These are phyloP conservation scores for Diaporthe citrichinensis DNA, from an alignment of 2,329 filamentous ascomycete species.

Conservation along the genomic window DNA sequence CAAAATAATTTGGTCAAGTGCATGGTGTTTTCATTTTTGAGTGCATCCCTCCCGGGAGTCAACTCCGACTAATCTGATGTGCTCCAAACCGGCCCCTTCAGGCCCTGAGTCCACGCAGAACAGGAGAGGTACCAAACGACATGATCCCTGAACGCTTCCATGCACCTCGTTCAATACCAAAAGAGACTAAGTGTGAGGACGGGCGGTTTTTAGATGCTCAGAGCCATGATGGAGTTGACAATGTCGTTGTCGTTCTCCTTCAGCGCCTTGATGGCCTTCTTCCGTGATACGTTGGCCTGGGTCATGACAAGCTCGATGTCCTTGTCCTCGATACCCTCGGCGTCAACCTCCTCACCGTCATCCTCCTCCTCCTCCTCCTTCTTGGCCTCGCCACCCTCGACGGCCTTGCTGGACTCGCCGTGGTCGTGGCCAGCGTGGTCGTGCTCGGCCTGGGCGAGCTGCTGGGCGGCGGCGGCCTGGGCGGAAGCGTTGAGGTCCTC, in stretches of 20 bases:
- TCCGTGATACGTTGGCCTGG: slow-evolving; percentile 95
- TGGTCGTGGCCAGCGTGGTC: slow-evolving; percentile 79
- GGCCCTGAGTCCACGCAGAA: slow-evolving; percentile 34
- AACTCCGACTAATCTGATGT: slow-evolving; percentile 34
- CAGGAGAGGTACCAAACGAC: slow-evolving; percentile 35
- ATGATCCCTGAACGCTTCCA: slow-evolving; percentile 8
- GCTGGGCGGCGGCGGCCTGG: slow-evolving; percentile 94
- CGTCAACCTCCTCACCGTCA: slow-evolving; percentile 95
- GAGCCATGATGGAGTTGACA: slow-evolving; percentile 99
- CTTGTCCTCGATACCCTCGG: slow-evolving; percentile 95
- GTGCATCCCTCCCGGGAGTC: slow-evolving; percentile 31
- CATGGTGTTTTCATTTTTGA: slow-evolving; percentile 40
- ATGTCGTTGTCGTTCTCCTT: slow-evolving; percentile 99
- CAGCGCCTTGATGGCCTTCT: slow-evolving; percentile 98
- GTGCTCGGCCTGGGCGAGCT: slow-evolving; percentile 84
- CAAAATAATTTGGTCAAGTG: slow-evolving; percentile 28
- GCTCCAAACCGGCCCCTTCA: slow-evolving; percentile 25
- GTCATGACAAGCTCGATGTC: slow-evolving; percentile 99
- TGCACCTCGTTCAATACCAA: slow-evolving; percentile 21
- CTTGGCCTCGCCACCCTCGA: slow-evolving; percentile 74
- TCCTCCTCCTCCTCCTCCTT: slow-evolving; percentile 90
- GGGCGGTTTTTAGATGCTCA: slow-evolving; percentile 76
- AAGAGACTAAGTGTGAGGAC: neutral
- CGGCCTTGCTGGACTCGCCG: slow-evolving; percentile 75
- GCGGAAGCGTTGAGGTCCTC: slow-evolving; percentile 99